A percentile compares a stretch with the other conserved stretches of the same genome.
Conservation (phyloP, 108 stramenopile genomes). For the Pseudonitzschia multistriata region DNA sequence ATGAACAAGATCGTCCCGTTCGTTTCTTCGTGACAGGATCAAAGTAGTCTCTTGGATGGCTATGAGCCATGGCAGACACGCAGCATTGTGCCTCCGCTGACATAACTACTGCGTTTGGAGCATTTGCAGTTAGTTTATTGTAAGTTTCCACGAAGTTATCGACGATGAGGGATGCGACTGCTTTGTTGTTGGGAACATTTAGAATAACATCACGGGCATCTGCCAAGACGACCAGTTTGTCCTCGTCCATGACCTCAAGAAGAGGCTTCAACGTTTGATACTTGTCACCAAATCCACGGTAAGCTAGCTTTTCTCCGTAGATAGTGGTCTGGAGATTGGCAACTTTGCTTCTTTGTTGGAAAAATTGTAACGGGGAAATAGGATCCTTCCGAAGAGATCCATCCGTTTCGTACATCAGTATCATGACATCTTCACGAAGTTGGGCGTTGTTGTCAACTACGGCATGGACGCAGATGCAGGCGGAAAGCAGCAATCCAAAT, state of each 20-base stretch:
- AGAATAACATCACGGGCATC: constrained; percentile 20
- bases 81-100: constrained; percentile 23
- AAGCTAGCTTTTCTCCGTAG: constrained; percentile 4
- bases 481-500: not conserved
- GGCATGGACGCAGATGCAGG: not conserved
- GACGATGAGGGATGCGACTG: not conserved
- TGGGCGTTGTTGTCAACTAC: not conserved
- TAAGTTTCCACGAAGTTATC: constrained; percentile 17
- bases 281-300: constrained; percentile 17
- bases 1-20: constrained; percentile 8
- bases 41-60: constrained; percentile 16
- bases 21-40: constrained; percentile 7
- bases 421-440: constrained; percentile 5
- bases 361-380: constrained; percentile 4
- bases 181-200: constrained; percentile 12
- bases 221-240: constrained; percentile 14
- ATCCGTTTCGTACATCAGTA: constrained; percentile 17
- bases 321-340: constrained; percentile 15
- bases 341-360: not conserved
- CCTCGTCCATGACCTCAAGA: constrained; percentile 1
- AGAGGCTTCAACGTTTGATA: constrained; percentile 18
- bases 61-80: constrained; percentile 21
- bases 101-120: constrained; percentile 18
- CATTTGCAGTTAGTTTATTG: not conserved
- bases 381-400: not conserved